Evolutionary conservation across 257 asterid species (phyloP).

Genomic region (Solanum appendiculatum): DNA sequence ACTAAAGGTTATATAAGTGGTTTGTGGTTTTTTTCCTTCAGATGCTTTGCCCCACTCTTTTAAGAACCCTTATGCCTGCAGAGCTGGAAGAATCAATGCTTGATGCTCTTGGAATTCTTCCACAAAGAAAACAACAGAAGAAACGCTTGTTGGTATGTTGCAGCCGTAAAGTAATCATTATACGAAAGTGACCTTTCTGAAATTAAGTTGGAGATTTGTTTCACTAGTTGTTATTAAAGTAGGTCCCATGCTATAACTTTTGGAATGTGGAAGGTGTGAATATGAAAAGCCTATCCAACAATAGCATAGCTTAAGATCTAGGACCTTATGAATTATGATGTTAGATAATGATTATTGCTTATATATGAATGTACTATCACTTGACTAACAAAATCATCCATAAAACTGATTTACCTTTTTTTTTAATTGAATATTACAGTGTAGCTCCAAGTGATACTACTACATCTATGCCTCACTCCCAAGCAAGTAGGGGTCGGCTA

Average conservation of each 20-base stretch:
- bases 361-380: not conserved
- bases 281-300: not conserved
- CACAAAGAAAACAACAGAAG: conserved; percentile 92
- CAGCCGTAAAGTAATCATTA: not conserved
- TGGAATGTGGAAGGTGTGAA: not conserved
- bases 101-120: conserved; percentile 97
- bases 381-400: not conserved
- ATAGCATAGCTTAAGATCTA: not conserved
- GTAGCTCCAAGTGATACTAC: not conserved
- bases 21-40: conserved; percentile 6
- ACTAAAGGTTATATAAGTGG: conserved; percentile 60
- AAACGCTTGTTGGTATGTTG: conserved; percentile 79
- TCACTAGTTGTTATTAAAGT: not conserved
- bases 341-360: not conserved
- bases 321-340: not conserved
- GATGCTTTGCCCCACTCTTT: conserved; percentile 16
- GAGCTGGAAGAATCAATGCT: conserved; percentile 93
- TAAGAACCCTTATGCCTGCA: conserved; percentile 22
- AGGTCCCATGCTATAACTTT: not conserved
- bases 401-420: not conserved
- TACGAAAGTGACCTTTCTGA: not conserved
- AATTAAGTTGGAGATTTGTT: not conserved
- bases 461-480: not conserved
- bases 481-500: not conserved
- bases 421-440: not conserved